Base-by-base conservation (phyloP, 106 monocot genomes). In the Acorus gramineus region DNA sequence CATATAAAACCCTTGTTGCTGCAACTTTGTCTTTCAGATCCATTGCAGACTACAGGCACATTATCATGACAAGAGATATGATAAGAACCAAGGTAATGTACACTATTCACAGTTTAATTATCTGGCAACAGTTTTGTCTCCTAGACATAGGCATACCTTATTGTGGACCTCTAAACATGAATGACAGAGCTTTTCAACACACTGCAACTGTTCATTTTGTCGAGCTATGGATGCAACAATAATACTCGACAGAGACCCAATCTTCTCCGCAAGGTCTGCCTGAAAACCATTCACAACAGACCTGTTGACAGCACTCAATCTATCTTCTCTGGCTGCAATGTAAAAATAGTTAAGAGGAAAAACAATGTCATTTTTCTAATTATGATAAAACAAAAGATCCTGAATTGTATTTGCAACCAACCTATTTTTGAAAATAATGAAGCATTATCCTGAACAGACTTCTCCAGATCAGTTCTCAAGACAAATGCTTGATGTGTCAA, bases 391-490 rank as follows among this genome's bases (percentile, higher is more conserved):
- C 48, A 11, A 28, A 28, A 28, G 28, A 28, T 28, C 28, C 28
- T 28, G 28, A 28, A 28, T 28, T 28, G 28, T 28, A 28, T 28
- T 28, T 28, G 1, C 28, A 28, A 28, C 4, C 66, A 77, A 91
- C 98, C 88, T 64, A 99, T 84, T 74, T 86, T 99, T 60, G 85
- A 88, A 69, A 79, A 85, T 9, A 98, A 62, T 28, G 75, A 80
- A 59, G 73, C 62, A 82, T 99, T 99, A 48, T 99, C 92, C 28
- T 75, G 65, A 14, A 80, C 70, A 66, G 85, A 83, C 60, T 92
- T 98, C 71, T 98, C 96, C 64, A 98, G 77, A 28, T 98, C 91
- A 28, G 85, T 66, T 73, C 77, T 69, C 58, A 99, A 66, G 14
- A 71, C 79, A 74, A 69, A 85, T 2, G 98, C 92, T 75, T 92